These are phyloP conservation scores for Aphanomyces stellatus DNA, from an alignment of 352 stramenopile species.

Conservation along the genomic window DNA sequence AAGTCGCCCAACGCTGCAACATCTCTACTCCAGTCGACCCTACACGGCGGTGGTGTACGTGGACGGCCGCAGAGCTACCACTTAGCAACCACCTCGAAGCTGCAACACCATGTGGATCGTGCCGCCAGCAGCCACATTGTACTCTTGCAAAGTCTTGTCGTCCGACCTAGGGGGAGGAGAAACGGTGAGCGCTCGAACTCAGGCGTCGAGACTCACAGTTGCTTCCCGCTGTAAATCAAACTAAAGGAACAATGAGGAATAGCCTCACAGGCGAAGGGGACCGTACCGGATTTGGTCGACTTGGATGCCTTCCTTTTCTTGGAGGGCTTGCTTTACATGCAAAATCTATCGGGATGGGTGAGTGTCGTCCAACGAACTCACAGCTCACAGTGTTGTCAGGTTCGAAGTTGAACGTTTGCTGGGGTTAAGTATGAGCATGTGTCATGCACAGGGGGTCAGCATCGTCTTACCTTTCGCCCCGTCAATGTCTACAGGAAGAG, in stretches of 20 bases:
- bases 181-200: neutral
- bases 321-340: constrained; percentile 95
- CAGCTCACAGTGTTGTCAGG: constrained; percentile 63
- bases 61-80: too few species aligned
- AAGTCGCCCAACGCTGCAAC: too few species aligned
- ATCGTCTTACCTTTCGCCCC: constrained; percentile 51
- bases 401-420: constrained; percentile 87
- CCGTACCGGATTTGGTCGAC: constrained; percentile 66
- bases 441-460: neutral
- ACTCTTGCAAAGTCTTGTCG: constrained; percentile 95
- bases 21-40: too few species aligned
- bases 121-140: constrained; percentile 94
- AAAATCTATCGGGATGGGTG: constrained; percentile 69
- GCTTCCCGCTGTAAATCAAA: constrained; percentile 98
- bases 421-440: neutral
- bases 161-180: constrained; percentile 52
- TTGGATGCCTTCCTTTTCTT: constrained; percentile 98
- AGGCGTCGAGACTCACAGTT: constrained; percentile 52
- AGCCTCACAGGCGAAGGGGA: neutral
- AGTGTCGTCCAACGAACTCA: neutral
- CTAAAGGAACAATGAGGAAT: constrained; percentile 22
- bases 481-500: constrained; percentile 55
- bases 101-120: constrained; percentile 99
- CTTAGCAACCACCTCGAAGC: constrained; percentile 87
- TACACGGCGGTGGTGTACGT: neutral